Conservation (phyloP, 2,329 filamentous ascomycete genomes). For the Pseudogymnoascus sp. region DNA sequence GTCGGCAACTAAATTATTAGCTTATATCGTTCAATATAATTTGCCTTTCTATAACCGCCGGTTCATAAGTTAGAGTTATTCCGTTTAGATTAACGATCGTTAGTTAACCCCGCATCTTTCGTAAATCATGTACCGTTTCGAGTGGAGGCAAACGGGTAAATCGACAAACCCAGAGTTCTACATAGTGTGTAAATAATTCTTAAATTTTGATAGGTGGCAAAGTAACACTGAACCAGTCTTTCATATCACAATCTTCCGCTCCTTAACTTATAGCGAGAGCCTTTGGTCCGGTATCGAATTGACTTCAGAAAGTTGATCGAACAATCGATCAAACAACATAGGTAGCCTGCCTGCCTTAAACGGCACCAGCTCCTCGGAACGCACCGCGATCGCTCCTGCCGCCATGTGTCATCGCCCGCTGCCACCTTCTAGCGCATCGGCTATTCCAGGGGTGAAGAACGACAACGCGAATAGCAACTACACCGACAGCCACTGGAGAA, state of each 20-base stretch:
- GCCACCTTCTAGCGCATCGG: neutral
- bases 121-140: neutral
- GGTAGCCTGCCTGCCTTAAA: neutral
- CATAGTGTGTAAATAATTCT: neutral
- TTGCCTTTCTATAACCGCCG: neutral
- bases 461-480: neutral
- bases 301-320: neutral
- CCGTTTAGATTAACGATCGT: neutral
- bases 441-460: neutral
- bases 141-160: neutral
- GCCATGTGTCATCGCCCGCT: neutral
- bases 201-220: neutral
- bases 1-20: neutral
- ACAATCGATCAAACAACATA: neutral
- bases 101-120: neutral
- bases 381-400: neutral
- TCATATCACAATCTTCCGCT: neutral
- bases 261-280: neutral
- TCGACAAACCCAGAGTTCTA: neutral
- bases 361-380: neutral
- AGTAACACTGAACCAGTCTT: neutral
- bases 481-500: neutral
- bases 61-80: neutral
- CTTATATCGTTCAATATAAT: neutral
- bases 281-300: neutral